Evolutionary conservation across 2,329 filamentous ascomycete species (phyloP).

Genomic region (Claviceps lovelessii): DNA sequence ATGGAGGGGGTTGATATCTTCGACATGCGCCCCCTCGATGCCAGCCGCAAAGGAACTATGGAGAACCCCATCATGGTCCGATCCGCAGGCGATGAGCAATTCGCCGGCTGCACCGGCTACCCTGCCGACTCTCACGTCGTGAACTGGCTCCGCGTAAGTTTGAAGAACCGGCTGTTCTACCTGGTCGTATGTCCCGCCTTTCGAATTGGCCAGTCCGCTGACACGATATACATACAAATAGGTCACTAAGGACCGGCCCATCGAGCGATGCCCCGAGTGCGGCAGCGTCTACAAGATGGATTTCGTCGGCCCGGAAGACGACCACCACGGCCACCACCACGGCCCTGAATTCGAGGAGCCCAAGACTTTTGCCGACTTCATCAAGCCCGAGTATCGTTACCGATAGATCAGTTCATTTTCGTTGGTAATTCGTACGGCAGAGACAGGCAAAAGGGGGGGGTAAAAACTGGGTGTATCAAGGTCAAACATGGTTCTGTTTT

Average conservation of each 20-base stretch:
- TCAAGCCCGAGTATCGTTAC: conserved; percentile 91
- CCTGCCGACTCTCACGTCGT: conserved; percentile 86
- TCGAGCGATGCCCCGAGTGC: conserved; percentile 94
- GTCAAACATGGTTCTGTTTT: conserved; percentile 10
- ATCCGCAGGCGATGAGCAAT: conserved; percentile 91
- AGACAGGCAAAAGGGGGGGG: conserved; percentile 1
- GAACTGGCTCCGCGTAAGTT: conserved; percentile 74
- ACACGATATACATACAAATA: conserved; percentile 19
- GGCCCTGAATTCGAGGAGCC: conserved; percentile 61
- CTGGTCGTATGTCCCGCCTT: too few species aligned
- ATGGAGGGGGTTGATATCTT: conserved; percentile 97
- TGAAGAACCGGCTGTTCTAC: not conserved
- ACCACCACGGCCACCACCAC: conserved; percentile 47
- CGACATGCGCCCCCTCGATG: conserved; percentile 92
- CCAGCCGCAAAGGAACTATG: conserved; percentile 80
- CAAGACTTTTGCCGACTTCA: conserved; percentile 92
- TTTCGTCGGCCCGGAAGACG: conserved; percentile 73
- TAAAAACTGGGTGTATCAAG: conserved; percentile 10
- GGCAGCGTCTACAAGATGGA: conserved; percentile 96
- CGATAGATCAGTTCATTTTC: conserved; percentile 18
- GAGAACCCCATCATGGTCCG: conserved; percentile 81
- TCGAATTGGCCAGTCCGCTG: not conserved
- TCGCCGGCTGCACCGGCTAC: conserved; percentile 86
- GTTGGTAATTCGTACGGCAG: conserved; percentile 4
- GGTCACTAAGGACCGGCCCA: conserved; percentile 76